Conservation (phyloP, 2,329 filamentous ascomycete genomes). For the Myriosclerotinia duriaeana region DNA sequence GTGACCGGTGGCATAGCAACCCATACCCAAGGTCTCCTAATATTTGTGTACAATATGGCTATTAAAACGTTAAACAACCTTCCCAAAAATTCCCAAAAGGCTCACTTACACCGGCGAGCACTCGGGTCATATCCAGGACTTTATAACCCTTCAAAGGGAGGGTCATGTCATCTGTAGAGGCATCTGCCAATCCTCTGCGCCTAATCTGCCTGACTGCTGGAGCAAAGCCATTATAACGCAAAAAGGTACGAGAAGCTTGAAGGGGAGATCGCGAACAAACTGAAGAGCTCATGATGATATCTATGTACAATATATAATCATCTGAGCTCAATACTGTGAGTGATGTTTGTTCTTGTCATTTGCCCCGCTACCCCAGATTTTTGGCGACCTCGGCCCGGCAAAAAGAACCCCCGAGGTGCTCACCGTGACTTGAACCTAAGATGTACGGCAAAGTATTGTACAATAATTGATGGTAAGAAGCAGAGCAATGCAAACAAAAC, state of each 20-base stretch:
- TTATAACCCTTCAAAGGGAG: conserved; percentile 80
- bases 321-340: conserved; percentile 4
- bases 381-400: conserved; percentile 21
- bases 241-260: conserved; percentile 31
- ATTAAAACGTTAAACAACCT: conserved; percentile 22
- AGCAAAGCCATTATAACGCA: conserved; percentile 27
- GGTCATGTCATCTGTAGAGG: conserved; percentile 43
- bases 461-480: not conserved
- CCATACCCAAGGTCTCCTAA: conserved; percentile 87
- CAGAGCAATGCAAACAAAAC: not conserved
- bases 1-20: conserved; percentile 26
- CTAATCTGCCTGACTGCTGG: conserved; percentile 22
- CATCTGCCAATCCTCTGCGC: conserved; percentile 32
- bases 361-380: conserved; percentile 27
- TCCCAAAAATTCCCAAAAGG: not conserved
- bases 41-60: conserved; percentile 98
- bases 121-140: conserved; percentile 94
- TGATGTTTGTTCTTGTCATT: conserved; percentile 11
- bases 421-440: not conserved
- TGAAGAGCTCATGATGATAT: conserved; percentile 27
- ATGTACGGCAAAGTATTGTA: not conserved
- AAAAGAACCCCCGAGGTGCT: conserved; percentile 5
- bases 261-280: conserved; percentile 24
- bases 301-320: conserved; percentile 8
- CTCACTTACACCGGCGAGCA: conserved; percentile 79